phyloP scores from a whole-genome alignment of 2,329 filamentous ascomycete genomes.

The Paramyrothecium sp. region DNA sequence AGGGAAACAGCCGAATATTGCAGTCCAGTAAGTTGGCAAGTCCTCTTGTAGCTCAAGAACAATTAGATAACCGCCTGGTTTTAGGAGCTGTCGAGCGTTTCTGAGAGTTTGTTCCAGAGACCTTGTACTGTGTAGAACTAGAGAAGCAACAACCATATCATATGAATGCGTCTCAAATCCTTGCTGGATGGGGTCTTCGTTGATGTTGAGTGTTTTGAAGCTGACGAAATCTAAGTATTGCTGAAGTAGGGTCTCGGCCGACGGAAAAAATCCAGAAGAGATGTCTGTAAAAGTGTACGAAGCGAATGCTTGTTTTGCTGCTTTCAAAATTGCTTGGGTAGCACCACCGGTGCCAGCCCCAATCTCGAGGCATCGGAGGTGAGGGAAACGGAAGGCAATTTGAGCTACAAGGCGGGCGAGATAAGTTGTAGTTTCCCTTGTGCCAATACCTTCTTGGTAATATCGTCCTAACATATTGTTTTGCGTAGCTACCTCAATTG shows the following conservation, averaged over 20 bases:
- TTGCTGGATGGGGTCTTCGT: not conserved
- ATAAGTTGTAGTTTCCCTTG: too few relatives aligned
- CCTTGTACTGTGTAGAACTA: not conserved
- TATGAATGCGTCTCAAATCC: not conserved
- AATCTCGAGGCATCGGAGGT: too few relatives aligned
- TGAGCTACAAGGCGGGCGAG: too few relatives aligned
- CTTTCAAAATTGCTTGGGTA: conserved; percentile 4
- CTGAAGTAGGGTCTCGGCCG: not conserved
- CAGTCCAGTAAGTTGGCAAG: not conserved
- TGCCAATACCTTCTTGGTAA: too few relatives aligned
- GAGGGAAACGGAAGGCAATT: too few relatives aligned
- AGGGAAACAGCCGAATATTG: not conserved
- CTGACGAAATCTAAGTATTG: not conserved
- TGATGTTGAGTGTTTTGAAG: not conserved
- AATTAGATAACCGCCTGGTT: not conserved
- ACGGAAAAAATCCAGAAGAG: conserved; percentile 6
- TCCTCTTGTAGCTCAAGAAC: not conserved
- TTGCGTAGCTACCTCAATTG: too few relatives aligned
- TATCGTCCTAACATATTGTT: too few relatives aligned
- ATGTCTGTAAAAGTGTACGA: conserved; percentile 10
- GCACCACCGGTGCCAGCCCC: conserved; percentile 9
- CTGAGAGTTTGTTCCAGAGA: not conserved
- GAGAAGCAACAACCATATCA: not conserved
- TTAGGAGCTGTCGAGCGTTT: not conserved
- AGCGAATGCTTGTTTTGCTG: conserved; percentile 1